Base-by-base conservation (phyloP, 331 rosid species). In the Cydonia oblonga region DNA sequence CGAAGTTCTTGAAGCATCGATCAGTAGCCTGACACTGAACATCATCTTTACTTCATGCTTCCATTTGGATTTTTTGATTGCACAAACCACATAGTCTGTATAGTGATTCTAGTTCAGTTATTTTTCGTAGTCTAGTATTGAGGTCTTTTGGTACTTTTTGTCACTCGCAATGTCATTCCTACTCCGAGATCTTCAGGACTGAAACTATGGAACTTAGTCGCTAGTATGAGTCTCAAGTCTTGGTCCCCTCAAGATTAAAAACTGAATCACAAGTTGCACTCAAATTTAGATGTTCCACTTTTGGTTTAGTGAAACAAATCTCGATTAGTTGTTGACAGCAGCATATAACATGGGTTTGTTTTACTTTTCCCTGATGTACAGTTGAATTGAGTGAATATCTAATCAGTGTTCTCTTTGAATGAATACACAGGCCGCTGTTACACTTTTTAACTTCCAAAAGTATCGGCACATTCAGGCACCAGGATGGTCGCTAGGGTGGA, bases 401-500 rank as follows among this genome's bases (percentile, higher is more conserved):
- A 66, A 82, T 44, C 66, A 28, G 44, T 52, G 22, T 74, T 51
- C 18, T 19, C 28, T 58, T 73, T 38, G 42, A 35, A 33, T 53
- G 58, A 66, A 70, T 82, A 53, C 30, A 52, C 84, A 92, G 98
- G 97, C 90, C 51, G 76, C 73, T 24, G 97, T 92, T 65, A 87
- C 93, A 6, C 24, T 92, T 14, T 83, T 75, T 81, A 92, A 92
- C 82, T 92, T 87, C 86, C 98, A 92, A 68, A 85, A 84, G 69
- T 92, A 86, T 57, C 93, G 93, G 20, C 97, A 92, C 68, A 83
- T 92, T 72, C 71, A 88, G 35, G 66, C 92, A 7, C 98, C 97
- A 0, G 97, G 98, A 44, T 92, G 98, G 98, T 69, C 77, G 2
- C 78, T 92, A 7, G 90, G 85, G 44, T 92, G 98, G 98, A 78